Evolutionary conservation across 2,329 filamentous ascomycete genomes (phyloP).

Genomic region (Aureobasidium sp.): DNA sequence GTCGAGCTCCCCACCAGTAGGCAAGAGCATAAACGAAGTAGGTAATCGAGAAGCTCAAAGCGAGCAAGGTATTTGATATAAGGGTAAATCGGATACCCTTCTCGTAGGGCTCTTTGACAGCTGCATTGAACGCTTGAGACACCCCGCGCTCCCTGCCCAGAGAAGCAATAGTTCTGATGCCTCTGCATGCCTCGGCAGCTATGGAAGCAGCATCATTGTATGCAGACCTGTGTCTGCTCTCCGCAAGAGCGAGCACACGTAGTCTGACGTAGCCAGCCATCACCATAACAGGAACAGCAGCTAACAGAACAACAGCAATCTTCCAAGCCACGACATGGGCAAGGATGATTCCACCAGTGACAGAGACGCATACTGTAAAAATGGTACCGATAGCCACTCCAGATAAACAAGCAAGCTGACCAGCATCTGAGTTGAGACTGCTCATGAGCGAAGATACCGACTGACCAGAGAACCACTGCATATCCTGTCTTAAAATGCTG

Average conservation of each 20-base stretch:
- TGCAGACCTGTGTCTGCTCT: constrained; percentile 57
- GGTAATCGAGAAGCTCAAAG: constrained; percentile 39
- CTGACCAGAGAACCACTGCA: constrained; percentile 43
- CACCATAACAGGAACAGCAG: constrained; percentile 42
- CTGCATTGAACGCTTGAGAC: constrained; percentile 31
- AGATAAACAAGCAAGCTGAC: constrained; percentile 41
- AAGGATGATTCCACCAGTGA: constrained; percentile 42
- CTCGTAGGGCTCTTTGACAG: constrained; percentile 35
- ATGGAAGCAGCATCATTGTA: constrained; percentile 58
- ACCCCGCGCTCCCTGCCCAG: constrained; percentile 37
- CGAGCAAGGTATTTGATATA: constrained; percentile 36
- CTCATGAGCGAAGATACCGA: constrained; percentile 40
- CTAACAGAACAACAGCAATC: constrained; percentile 44
- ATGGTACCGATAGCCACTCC: constrained; percentile 45
- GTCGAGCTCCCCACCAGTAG: constrained; percentile 43
- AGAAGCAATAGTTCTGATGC: constrained; percentile 53
- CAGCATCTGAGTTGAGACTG: constrained; percentile 43
- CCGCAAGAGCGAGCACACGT: constrained; percentile 48
- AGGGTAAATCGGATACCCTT: constrained; percentile 35
- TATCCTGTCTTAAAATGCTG: constrained; percentile 50
- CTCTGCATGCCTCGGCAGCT: constrained; percentile 60
- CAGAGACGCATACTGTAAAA: constrained; percentile 42
- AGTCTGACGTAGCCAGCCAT: constrained; percentile 40
- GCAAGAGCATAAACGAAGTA: constrained; percentile 44
- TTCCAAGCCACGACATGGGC: constrained; percentile 45